A percentile compares a stretch with the other conserved stretches of the same genome.
These are phyloP conservation scores for Podaxis pistillaris DNA, from an alignment of 768 basidiomycete genomes.

Conservation along the genomic window DNA sequence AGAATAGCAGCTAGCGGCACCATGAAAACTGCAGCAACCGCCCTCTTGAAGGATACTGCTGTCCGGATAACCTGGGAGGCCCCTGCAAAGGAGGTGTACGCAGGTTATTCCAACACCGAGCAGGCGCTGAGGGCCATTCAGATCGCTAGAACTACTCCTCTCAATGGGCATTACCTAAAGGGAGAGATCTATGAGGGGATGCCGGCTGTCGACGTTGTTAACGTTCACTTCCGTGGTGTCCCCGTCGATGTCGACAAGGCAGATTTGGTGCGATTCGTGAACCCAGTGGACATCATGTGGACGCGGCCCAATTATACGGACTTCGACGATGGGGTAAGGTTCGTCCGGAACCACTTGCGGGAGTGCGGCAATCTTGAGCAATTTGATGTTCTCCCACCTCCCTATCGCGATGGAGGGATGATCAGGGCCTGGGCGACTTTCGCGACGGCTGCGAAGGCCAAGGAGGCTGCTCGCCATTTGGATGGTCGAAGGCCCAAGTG, in stretches of 20 bases:
- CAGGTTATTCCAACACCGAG: slow-evolving; percentile 53
- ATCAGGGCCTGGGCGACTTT: slow-evolving; percentile 60
- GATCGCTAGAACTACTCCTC: slow-evolving; percentile 32
- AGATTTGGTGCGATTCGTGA: slow-evolving; percentile 44
- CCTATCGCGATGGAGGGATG: slow-evolving; percentile 49
- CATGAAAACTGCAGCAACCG: slow-evolving; percentile 24
- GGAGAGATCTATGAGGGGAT: slow-evolving; percentile 55
- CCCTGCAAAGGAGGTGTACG: slow-evolving; percentile 55
- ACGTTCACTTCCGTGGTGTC: slow-evolving; percentile 57
- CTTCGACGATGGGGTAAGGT: slow-evolving; percentile 33
- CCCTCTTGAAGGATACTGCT: slow-evolving; percentile 48
- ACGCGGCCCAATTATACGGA: slow-evolving; percentile 45
- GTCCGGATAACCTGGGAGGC: slow-evolving; percentile 62
- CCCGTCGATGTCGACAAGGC: slow-evolving; percentile 42
- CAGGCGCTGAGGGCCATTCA: slow-evolving; percentile 53
- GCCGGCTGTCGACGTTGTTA: slow-evolving; percentile 57
- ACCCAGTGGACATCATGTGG: slow-evolving; percentile 50
- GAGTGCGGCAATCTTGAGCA: slow-evolving; percentile 26
- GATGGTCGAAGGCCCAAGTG: slow-evolving; percentile 44
- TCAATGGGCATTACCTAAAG: slow-evolving; percentile 39
- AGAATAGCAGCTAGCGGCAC: slow-evolving; percentile 45
- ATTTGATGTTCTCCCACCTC: slow-evolving; percentile 32
- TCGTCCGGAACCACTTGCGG: slow-evolving; percentile 32
- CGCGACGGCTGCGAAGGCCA: slow-evolving; percentile 48
- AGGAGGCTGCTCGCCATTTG: slow-evolving; percentile 44